Evolutionary conservation across 2,329 filamentous ascomycete species (phyloP), one percentile per base, ranked within the genome.

Genomic region (Madurella mycetomatis): DNA sequence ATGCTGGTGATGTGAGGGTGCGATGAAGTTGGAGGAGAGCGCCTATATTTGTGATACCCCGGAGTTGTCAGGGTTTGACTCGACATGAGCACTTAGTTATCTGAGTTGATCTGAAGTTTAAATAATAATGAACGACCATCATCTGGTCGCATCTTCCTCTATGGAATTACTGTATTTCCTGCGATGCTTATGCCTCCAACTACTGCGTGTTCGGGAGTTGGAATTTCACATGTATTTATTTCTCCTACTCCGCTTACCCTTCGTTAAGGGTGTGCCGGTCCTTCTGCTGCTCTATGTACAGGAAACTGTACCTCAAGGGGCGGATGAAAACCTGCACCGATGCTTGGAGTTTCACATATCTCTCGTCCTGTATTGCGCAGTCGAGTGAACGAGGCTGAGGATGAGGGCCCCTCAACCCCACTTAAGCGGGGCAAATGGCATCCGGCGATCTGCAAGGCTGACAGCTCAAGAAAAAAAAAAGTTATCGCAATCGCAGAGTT

Each of bases 1-100:
- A 67, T 66, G 51, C 49, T 70, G 56, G 46, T 65, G n/a, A n/a
- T 69, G 9, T 72, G 57, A 64, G 8, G 18, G 1, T n/a, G 19
- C 2, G 1, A 34, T 15, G 11, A 5, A 12, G 9, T 37, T 2
- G 11, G 13, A 11, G 11, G 9, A 12, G 9, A 4, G 11, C 34
- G 25, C 9, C 2, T 37, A 32, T 4, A 9, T 5, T 16, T 44
- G 48, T 47, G 51, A 52, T 52, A 52, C 43, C 42, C 43, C 11
- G 49, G 12, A 15, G 34, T 15, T 37, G 25, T 25, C 25, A 25
- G 25, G 25, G 25, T 25, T 25, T 25, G 25, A 7, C 7, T 25
- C 25, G 7, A 25, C 34, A 3, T 37, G 13, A 37, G 11, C 4
- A 11, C 19, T 39, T 13, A 5, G 13, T 25, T 7, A 1, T 51